phyloP scores from a whole-genome alignment of 768 basidiomycete species.

The Termitomyces eurrhizus region DNA sequence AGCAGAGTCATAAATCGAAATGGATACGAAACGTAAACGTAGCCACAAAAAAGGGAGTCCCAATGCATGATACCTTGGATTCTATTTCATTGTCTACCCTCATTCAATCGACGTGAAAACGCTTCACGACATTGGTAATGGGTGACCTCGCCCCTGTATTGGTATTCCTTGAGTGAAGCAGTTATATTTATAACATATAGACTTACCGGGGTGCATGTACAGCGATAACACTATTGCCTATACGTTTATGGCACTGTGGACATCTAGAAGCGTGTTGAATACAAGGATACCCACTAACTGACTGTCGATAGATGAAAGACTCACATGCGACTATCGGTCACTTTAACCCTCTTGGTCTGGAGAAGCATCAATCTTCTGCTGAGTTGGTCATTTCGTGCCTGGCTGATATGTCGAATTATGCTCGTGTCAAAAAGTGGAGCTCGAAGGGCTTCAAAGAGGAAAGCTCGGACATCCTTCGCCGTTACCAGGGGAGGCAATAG shows the following conservation, averaged over 20 bases:
- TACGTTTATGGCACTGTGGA: constrained; percentile 91
- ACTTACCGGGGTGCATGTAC: constrained; percentile 84
- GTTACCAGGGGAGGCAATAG: constrained; percentile 89
- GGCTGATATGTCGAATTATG: constrained; percentile 65
- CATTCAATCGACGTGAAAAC: constrained; percentile 57
- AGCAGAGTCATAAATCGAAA: not conserved
- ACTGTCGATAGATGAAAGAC: constrained; percentile 26
- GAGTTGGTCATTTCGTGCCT: constrained; percentile 75
- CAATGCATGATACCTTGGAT: not conserved
- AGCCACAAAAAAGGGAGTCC: not conserved
- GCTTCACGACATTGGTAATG: constrained; percentile 94
- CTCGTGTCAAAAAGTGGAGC: constrained; percentile 64
- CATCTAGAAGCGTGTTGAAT: constrained; percentile 50
- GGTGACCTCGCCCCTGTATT: constrained; percentile 84
- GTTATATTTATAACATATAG: not conserved
- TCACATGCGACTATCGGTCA: constrained; percentile 91
- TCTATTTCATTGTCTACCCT: constrained; percentile 24
- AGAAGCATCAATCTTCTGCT: constrained; percentile 69
- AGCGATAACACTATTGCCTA: constrained; percentile 91
- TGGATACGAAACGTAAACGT: not conserved
- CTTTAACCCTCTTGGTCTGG: constrained; percentile 79
- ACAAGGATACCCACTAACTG: not conserved
- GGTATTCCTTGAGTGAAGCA: not conserved
- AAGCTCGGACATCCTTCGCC: constrained; percentile 72
- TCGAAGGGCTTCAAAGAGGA: constrained; percentile 69